Evolutionary conservation across 768 basidiomycete genomes (phyloP).

Genomic region (Glaciozyma martinii): DNA sequence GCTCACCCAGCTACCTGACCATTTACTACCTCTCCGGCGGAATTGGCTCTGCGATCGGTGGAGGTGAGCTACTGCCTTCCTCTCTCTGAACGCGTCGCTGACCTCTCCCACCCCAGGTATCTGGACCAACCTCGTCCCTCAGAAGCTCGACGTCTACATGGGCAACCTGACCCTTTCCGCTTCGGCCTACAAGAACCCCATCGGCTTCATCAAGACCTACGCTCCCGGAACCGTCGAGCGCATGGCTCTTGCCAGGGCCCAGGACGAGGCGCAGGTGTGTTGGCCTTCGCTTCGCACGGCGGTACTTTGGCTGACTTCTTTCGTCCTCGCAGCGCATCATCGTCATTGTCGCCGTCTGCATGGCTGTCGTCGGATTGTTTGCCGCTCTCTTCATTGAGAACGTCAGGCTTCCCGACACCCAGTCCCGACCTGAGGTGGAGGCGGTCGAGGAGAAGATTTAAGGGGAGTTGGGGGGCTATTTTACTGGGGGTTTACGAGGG

Average conservation of each 20-base stretch:
- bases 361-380: constrained; percentile 16
- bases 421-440: neutral
- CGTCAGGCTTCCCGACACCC: neutral
- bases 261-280: constrained; percentile 38
- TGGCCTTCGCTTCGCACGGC: neutral
- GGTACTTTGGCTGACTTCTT: neutral
- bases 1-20: no score
- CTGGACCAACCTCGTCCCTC: constrained; percentile 39
- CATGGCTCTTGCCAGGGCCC: constrained; percentile 36
- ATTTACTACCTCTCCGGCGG: constrained; percentile 37
- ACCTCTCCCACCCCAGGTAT: constrained; percentile 22
- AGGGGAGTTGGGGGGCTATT: constrained; percentile 15
- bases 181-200: constrained; percentile 35
- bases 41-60: constrained; percentile 12
- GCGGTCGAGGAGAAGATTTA: neutral
- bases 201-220: constrained; percentile 33
- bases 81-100: neutral
- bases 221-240: constrained; percentile 33
- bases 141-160: constrained; percentile 33
- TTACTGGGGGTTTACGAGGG: no score
- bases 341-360: constrained; percentile 13
- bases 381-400: neutral
- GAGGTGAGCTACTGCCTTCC: neutral
- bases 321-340: constrained; percentile 15
- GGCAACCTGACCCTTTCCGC: constrained; percentile 32